A percentile compares a stretch with the other conserved stretches of the same genome.
phyloP scores from a whole-genome alignment of 179 eudicot genomes.

The Nepenthes alata region DNA sequence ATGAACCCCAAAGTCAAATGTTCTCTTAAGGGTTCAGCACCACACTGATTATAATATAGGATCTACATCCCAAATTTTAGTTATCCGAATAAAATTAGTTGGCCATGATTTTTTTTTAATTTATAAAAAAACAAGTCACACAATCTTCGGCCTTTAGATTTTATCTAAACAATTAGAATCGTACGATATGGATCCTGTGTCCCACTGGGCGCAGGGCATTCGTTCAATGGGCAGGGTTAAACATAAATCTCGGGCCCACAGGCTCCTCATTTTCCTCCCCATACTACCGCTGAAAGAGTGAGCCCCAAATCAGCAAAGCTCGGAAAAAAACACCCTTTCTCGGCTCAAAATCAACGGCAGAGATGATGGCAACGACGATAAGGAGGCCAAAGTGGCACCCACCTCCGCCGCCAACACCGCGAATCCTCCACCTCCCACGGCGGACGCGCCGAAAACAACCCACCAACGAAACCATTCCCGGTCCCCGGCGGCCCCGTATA shows the following conservation, averaged over 20 bases:
- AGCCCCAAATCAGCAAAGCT: neutral
- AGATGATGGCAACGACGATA: constrained; percentile 10
- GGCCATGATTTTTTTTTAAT: no score
- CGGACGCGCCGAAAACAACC: constrained; percentile 37
- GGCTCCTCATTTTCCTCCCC: neutral
- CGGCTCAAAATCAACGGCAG: neutral
- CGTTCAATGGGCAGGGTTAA: no score
- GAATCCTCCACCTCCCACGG: constrained; percentile 70
- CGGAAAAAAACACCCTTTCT: neutral
- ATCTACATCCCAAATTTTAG: no score
- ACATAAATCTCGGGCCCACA: neutral
- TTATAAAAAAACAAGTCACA: no score
- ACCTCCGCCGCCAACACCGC: constrained; percentile 59
- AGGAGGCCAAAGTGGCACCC: constrained; percentile 56
- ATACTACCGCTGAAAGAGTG: neutral
- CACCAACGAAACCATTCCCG: constrained; percentile 8
- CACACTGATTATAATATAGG: no score
- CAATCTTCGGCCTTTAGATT: no score
- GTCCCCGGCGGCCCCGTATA: constrained; percentile 4
- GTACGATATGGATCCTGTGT: no score
- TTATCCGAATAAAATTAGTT: no score
- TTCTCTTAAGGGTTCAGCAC: no score
- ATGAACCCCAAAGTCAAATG: no score
- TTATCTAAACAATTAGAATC: no score
- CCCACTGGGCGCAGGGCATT: no score